phyloP scores from a whole-genome alignment of 2,329 filamentous ascomycete species.

The Ilyonectria destructans region DNA sequence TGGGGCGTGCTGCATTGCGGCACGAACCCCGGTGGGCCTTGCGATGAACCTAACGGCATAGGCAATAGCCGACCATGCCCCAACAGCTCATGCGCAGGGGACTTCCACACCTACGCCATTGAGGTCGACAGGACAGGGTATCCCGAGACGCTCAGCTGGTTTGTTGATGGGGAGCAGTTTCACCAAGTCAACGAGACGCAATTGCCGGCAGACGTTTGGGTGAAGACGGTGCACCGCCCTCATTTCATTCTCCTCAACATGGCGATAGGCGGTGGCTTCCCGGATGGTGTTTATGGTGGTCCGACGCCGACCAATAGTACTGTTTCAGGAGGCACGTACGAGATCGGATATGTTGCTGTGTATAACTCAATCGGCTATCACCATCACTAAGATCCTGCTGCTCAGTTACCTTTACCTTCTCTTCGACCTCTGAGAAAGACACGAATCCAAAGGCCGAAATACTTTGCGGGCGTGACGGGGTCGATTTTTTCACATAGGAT shows the following conservation, averaged over 20 bases:
- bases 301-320: slow-evolving; percentile 2
- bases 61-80: not conserved
- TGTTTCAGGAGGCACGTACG: not conserved
- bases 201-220: not conserved
- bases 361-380: not conserved
- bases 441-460: not conserved
- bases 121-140: not conserved
- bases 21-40: not conserved
- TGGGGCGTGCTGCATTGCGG: not conserved
- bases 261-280: slow-evolving; percentile 1
- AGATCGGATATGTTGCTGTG: slow-evolving; percentile 3
- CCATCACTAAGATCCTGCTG: not conserved
- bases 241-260: slow-evolving; percentile 5
- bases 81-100: not conserved
- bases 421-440: not conserved
- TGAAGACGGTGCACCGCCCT: not conserved
- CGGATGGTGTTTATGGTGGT: not conserved
- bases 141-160: slow-evolving; percentile 5
- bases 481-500: not conserved
- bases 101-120: not conserved
- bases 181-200: not conserved
- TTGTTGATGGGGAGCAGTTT: not conserved
- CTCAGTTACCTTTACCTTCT: not conserved
- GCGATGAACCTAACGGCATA: slow-evolving; percentile 1
- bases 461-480: not conserved